Evolutionary conservation across 805 yeast species (phyloP).

Genomic region (Metschnikowia lochheadii): DNA sequence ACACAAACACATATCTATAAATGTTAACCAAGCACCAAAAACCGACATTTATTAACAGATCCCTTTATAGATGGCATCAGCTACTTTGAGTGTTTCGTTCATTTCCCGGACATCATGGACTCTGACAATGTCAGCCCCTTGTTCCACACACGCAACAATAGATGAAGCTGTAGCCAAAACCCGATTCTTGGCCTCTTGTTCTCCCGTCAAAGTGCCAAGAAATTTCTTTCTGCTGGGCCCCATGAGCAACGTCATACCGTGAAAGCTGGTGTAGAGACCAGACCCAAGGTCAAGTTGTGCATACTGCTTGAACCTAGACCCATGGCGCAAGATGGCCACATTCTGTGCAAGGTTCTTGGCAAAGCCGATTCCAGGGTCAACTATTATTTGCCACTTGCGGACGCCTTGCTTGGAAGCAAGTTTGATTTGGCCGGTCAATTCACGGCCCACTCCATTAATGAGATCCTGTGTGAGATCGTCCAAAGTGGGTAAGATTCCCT

Average conservation of each 20-base stretch:
- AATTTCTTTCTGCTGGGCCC: constrained; percentile 91
- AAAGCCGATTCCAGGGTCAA: constrained; percentile 96
- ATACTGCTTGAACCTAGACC: constrained; percentile 47
- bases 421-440: constrained; percentile 52
- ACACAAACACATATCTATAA: no score
- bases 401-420: constrained; percentile 63
- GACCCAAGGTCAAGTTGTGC: constrained; percentile 21
- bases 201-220: constrained; percentile 69
- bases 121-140: constrained; percentile 74
- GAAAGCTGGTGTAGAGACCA: constrained; percentile 38
- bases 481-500: constrained; percentile 11
- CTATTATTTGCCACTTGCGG: constrained; percentile 81
- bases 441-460: constrained; percentile 58
- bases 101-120: constrained; percentile 77
- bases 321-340: constrained; percentile 54
- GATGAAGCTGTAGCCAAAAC: constrained; percentile 74
- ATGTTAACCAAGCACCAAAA: no score
- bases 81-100: constrained; percentile 44
- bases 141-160: constrained; percentile 67
- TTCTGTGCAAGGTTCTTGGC: constrained; percentile 82
- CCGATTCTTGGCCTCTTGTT: constrained; percentile 54
- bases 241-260: constrained; percentile 61
- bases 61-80: constrained; percentile 63
- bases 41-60: not conserved
- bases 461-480: constrained; percentile 31